Evolutionary conservation across 2,329 filamentous ascomycete genomes (phyloP).

Genomic region (Mariannaea sp.): DNA sequence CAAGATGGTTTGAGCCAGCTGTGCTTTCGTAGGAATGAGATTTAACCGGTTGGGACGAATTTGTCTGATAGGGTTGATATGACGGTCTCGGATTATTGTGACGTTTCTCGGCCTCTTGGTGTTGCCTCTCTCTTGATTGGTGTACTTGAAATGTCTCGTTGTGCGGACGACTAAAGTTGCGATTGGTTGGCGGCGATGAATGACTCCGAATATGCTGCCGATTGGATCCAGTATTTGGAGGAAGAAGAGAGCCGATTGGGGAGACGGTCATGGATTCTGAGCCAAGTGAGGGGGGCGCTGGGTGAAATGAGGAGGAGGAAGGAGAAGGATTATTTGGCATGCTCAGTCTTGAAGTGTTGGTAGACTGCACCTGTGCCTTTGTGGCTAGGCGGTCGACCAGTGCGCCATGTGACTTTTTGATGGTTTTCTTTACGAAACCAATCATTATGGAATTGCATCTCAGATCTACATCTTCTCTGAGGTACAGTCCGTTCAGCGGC

Average conservation of each 20-base stretch:
- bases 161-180: too few relatives aligned
- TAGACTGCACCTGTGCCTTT: slow-evolving; percentile 39
- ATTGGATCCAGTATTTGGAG: slow-evolving; percentile 16
- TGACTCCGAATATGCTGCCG: slow-evolving; percentile 15
- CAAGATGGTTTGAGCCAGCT: neutral
- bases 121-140: neutral
- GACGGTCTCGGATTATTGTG: neutral
- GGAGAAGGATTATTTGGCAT: slow-evolving; percentile 11
- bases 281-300: slow-evolving; percentile 19
- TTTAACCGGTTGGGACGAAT: neutral
- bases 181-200: slow-evolving; percentile 6
- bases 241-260: slow-evolving; percentile 24
- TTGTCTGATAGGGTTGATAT: neutral
- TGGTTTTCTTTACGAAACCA: slow-evolving; percentile 78
- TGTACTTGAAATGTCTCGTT: too few relatives aligned
- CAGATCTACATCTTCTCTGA: slow-evolving; percentile 84
- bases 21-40: neutral
- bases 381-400: slow-evolving; percentile 67
- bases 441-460: slow-evolving; percentile 78
- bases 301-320: slow-evolving; percentile 22
- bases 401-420: slow-evolving; percentile 74
- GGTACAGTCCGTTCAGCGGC: slow-evolving; percentile 72
- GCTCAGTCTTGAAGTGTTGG: slow-evolving; percentile 27
- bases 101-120: neutral
- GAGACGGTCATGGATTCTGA: slow-evolving; percentile 22